Evolutionary conservation across 2,329 filamentous ascomycete species (phyloP).

Genomic region (Coniochaeta prunicola): DNA sequence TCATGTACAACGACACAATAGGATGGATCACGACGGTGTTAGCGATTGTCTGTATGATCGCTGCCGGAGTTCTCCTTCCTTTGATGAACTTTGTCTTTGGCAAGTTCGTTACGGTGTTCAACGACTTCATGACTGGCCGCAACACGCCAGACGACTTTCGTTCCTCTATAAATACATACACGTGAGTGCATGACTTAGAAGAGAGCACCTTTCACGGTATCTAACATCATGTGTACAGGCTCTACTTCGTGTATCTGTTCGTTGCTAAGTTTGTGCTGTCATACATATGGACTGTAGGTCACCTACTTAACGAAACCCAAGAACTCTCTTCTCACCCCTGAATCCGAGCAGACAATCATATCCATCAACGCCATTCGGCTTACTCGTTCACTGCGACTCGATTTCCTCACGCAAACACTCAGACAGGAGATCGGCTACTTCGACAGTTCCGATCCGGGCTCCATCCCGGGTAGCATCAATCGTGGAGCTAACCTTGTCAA

Average conservation of each 20-base stretch:
- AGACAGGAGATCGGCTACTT: conserved; percentile 6
- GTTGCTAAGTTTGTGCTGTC: conserved; percentile 38
- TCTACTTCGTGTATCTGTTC: conserved; percentile 50
- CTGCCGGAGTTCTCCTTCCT: conserved; percentile 11
- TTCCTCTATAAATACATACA: not conserved
- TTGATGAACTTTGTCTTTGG: conserved; percentile 47
- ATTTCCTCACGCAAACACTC: conserved; percentile 10
- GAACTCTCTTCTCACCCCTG: not conserved
- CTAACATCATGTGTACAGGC: conserved; percentile 17
- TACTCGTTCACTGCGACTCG: conserved; percentile 17
- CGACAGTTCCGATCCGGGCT: conserved; percentile 26
- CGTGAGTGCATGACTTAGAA: conserved; percentile 13
- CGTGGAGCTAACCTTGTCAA: conserved; percentile 39
- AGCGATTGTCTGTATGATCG: not conserved
- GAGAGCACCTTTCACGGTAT: conserved; percentile 3
- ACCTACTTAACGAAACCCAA: not conserved
- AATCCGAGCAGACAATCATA: conserved; percentile 13
- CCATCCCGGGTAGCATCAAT: conserved; percentile 37
- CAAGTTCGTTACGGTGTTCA: conserved; percentile 38
- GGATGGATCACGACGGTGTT: not conserved
- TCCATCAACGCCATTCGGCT: conserved; percentile 19
- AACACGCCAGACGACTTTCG: conserved; percentile 25
- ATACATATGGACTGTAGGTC: conserved; percentile 26
- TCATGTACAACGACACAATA: not conserved
- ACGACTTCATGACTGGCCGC: conserved; percentile 27